Conservation (phyloP, 495 filamentous ascomycete genomes). For the Penicillium soppii region DNA sequence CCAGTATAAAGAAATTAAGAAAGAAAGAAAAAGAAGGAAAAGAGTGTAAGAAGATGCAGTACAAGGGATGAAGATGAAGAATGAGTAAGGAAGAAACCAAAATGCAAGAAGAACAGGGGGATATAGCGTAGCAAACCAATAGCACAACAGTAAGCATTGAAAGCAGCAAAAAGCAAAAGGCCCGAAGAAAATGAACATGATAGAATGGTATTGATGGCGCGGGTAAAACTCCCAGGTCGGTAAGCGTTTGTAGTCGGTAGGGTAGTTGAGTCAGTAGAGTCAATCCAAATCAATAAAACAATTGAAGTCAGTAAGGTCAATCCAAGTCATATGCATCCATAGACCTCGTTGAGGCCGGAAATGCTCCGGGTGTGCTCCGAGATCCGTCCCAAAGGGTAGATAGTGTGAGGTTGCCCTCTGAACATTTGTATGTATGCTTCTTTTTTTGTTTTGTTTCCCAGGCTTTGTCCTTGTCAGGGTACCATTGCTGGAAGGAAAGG, state of each 20-base stretch:
- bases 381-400: slow-evolving; percentile 14
- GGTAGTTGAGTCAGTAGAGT: too few species aligned
- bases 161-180: slow-evolving; percentile 5
- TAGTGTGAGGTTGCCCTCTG: slow-evolving; percentile 34
- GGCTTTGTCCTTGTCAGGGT: not conserved
- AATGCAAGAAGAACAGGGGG: slow-evolving; percentile 6
- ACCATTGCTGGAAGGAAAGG: not conserved
- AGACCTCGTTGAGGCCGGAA: slow-evolving; percentile 5
- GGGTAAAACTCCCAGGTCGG: slow-evolving; percentile 6
- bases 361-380: slow-evolving; percentile 10
- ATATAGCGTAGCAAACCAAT: slow-evolving; percentile 3
- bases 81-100: not conserved
- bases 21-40: slow-evolving; percentile 8
- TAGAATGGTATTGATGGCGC: too few species aligned
- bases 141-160: not conserved
- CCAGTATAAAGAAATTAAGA: slow-evolving; percentile 16
- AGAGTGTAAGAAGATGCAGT: slow-evolving; percentile 12
- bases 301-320: too few species aligned
- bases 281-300: too few species aligned
- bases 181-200: slow-evolving; percentile 4
- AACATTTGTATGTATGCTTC: slow-evolving; percentile 19
- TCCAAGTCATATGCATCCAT: too few species aligned
- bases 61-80: slow-evolving; percentile 5
- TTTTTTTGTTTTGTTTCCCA: slow-evolving; percentile 9
- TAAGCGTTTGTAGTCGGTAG: too few species aligned